phyloP scores from a whole-genome alignment of 148 eudicot species.

The Rheum nobile region DNA sequence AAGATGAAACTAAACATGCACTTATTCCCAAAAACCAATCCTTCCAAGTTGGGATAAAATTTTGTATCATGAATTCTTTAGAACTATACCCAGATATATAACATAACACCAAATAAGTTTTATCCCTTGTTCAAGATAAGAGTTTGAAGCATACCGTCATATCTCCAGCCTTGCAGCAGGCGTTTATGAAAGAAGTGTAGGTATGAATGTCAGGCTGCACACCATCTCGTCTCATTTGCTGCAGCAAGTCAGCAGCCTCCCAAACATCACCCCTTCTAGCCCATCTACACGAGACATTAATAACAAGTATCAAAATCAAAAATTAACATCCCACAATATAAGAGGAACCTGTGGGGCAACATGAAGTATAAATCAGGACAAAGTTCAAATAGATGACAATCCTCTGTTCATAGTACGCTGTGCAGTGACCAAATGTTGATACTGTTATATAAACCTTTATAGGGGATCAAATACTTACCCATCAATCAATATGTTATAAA shows the following conservation, averaged over 20 bases:
- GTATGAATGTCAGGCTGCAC: slow-evolving; percentile 94
- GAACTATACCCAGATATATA: not conserved
- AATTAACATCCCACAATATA: not conserved
- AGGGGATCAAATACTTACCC: slow-evolving; percentile 39
- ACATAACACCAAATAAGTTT: not conserved
- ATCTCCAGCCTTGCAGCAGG: slow-evolving; percentile 99
- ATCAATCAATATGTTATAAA: slow-evolving; percentile 90
- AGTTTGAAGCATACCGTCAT: slow-evolving; percentile 52
- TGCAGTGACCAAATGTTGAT: not conserved
- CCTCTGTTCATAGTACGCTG: not conserved
- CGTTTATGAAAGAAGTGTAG: slow-evolving; percentile 84
- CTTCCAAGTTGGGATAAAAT: not conserved
- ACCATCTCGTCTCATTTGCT: slow-evolving; percentile 86
- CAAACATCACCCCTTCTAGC: slow-evolving; percentile 99
- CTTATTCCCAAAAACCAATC: not conserved
- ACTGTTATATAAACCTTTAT: not conserved
- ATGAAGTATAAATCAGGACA: not conserved
- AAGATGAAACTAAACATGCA: not conserved
- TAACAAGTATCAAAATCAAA: not conserved
- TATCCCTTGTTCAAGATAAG: not conserved
- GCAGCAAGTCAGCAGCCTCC: slow-evolving; percentile 97
- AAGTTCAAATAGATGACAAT: not conserved
- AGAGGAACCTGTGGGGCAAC: not conserved
- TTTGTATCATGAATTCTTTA: not conserved
- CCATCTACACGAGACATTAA: slow-evolving; percentile 46